phyloP scores from a whole-genome alignment of 495 filamentous ascomycete genomes.

The Hapsidospora chrysogenum region DNA sequence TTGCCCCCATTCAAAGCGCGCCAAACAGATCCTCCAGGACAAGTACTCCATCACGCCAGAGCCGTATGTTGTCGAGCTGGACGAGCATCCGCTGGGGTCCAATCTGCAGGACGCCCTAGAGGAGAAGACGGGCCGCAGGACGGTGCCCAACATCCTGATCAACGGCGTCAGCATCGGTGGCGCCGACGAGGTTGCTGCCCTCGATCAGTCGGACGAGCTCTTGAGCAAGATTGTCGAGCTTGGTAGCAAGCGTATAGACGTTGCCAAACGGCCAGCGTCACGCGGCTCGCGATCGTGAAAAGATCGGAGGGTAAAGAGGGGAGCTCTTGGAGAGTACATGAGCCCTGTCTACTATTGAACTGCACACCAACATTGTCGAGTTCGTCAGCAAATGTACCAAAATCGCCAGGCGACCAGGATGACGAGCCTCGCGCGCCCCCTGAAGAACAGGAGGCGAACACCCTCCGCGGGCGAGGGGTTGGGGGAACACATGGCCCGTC shows the following conservation, averaged over 20 bases:
- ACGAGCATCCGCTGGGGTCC: slow-evolving; percentile 57
- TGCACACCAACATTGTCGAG: too few relatives aligned
- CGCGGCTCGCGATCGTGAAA: too few relatives aligned
- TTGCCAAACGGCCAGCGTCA: neutral
- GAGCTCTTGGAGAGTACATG: too few relatives aligned
- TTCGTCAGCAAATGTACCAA: too few relatives aligned
- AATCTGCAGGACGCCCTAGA: slow-evolving; percentile 51
- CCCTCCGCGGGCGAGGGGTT: too few relatives aligned
- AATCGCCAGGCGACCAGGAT: too few relatives aligned
- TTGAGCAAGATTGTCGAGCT: slow-evolving; percentile 53
- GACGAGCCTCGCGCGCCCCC: too few relatives aligned
- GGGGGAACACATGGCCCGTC: too few relatives aligned
- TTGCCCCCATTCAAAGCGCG: slow-evolving; percentile 68
- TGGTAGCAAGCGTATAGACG: slow-evolving; percentile 16
- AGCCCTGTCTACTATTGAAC: too few relatives aligned
- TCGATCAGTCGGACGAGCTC: slow-evolving; percentile 54
- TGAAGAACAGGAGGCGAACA: too few relatives aligned
- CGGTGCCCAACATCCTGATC: slow-evolving; percentile 84
- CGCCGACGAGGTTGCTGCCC: slow-evolving; percentile 62
- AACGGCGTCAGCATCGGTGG: slow-evolving; percentile 83
- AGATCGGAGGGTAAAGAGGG: too few relatives aligned
- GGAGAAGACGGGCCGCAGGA: slow-evolving; percentile 59
- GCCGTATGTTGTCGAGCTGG: slow-evolving; percentile 83
- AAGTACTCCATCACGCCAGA: slow-evolving; percentile 66
- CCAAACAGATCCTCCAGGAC: slow-evolving; percentile 67